Evolutionary conservation across 768 basidiomycete genomes (phyloP), one percentile per base, ranked within the genome.

Genomic region (Rhizopogon vinicolor): DNA sequence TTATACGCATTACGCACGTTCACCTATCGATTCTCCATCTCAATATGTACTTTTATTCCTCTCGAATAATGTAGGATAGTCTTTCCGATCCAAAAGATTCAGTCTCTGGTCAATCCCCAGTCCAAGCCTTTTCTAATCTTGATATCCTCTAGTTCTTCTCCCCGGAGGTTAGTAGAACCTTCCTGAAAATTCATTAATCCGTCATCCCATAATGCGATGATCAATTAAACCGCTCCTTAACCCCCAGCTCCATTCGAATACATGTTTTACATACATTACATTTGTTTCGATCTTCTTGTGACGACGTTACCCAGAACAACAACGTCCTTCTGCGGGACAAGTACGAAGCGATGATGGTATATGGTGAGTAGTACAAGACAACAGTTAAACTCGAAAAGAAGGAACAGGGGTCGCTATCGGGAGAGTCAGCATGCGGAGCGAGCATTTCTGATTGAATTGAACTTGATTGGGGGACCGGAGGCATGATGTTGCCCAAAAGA

Each of bases 401-500:
- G 58, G 68, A 1, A 59, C 33, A 40, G 65, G 59, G 40, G 61
- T 62, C 9, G 41, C 18, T 6, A 70, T 58, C 28, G 68, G 70
- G 39, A 70, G 62, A 0, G 70, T 65, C 8, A 2, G 14, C 39
- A 14, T 37, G 14, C 14, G 5, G 37, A 22, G 48, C 16, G 48
- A 28, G 43, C 9, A 44, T 60, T 3, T 51, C 49, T 19, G 57
- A 43, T 9, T 60, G 44, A 19, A 59, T 48, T 44, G 51, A 18
- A n/a, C 19, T 46, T 33, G 25, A 4, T 25, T 25, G 25, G 25
- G 25, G 25, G 25, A 25, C 5, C 25, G 54, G 58, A 13, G 61
- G 58, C 45, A 49, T 51, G 31, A 67, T 73, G 53, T 76, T 66
- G 7, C 77, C 78, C 31, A 64, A 56, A 8, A 57, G 52, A 51